These are phyloP conservation scores for Ganoderma boninense DNA, from an alignment of 1,284 basidiomycete genomes.

Conservation along the genomic window DNA sequence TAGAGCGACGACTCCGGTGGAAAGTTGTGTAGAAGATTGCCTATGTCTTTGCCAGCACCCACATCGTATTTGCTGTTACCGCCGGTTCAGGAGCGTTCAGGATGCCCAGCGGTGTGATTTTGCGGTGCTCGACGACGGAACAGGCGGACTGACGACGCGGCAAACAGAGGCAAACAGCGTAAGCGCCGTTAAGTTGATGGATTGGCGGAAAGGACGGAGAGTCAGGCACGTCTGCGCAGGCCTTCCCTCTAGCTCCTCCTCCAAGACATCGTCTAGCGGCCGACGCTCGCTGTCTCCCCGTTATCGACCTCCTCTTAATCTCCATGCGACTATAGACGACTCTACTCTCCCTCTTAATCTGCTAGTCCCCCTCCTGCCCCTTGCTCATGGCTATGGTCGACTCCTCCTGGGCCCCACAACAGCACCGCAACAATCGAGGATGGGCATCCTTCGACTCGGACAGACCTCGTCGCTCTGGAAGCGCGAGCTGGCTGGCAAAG, in stretches of 20 bases:
- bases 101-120: not conserved
- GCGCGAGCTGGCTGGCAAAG: conserved; percentile 37
- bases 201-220: not conserved
- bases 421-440: conserved; percentile 25
- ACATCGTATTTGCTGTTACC: not conserved
- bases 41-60: not conserved
- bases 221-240: conserved; percentile 3
- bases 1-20: not conserved
- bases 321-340: conserved; percentile 32
- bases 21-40: not conserved
- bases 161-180: conserved; percentile 24
- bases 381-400: conserved; percentile 29
- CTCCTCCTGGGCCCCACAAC: conserved; percentile 26
- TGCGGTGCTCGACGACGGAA: not conserved
- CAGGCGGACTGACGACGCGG: conserved; percentile 3
- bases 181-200: conserved; percentile 3
- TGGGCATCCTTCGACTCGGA: conserved; percentile 31
- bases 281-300: conserved; percentile 22
- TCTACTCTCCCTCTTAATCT: conserved; percentile 20
- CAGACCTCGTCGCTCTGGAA: conserved; percentile 25
- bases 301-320: conserved; percentile 28
- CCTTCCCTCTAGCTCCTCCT: conserved; percentile 5
- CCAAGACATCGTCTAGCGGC: conserved; percentile 27
- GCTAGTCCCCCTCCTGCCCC: conserved; percentile 16
- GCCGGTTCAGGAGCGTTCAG: not conserved